Conservation (phyloP, 352 stramenopile species). For the Phytophthora macrochlamydospora region DNA sequence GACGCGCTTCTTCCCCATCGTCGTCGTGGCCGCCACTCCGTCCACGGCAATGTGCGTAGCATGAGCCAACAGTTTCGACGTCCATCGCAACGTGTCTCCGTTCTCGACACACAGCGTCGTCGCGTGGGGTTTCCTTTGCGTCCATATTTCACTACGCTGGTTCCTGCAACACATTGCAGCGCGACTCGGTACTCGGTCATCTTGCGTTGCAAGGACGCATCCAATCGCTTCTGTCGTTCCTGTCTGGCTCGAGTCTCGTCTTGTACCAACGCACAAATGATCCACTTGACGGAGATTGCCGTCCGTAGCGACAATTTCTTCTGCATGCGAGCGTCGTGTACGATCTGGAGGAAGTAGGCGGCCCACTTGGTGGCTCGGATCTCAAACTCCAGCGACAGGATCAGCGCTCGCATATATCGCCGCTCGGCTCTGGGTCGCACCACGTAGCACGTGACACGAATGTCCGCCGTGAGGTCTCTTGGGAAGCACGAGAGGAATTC, state of each 20-base stretch:
- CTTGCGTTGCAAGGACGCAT: conserved; percentile 70
- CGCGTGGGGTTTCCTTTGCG: conserved; percentile 77
- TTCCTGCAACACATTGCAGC: conserved; percentile 77
- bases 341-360: conserved; percentile 72
- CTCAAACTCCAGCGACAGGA: conserved; percentile 69
- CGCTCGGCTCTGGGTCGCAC: conserved; percentile 28
- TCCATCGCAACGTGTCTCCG: conserved; percentile 81
- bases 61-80: conserved; percentile 64
- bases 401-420: conserved; percentile 39
- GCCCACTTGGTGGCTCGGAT: conserved; percentile 83
- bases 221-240: conserved; percentile 46
- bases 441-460: conserved; percentile 46
- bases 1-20: conserved; percentile 50
- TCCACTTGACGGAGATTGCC: conserved; percentile 66
- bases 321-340: conserved; percentile 38
- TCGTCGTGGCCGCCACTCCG: conserved; percentile 38
- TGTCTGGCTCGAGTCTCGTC: conserved; percentile 48
- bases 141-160: conserved; percentile 77
- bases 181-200: conserved; percentile 87
- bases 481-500: conserved; percentile 41
- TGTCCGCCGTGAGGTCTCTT: conserved; percentile 51
- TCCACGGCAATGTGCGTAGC: conserved; percentile 38
- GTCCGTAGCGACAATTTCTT: conserved; percentile 35
- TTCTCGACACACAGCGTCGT: conserved; percentile 82
- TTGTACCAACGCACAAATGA: conserved; percentile 61